Percentiles rank a stretch among this genome's conserved stretches.
Evolutionary conservation across 2,329 filamentous ascomycete genomes (phyloP).

Genomic region (Coniosporium tulheliwenetii): DNA sequence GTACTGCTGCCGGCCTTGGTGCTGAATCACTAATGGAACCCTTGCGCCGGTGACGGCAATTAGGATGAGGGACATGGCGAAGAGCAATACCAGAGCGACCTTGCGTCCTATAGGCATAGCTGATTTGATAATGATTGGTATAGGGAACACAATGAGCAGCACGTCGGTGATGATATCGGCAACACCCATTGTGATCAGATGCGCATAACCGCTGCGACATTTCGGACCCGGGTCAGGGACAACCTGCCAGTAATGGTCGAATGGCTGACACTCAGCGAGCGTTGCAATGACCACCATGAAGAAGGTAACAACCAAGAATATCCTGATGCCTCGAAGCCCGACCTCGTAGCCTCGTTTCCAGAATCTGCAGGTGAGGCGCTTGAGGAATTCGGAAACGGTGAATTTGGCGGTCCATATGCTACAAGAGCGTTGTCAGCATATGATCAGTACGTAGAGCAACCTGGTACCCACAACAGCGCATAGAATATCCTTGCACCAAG

Average conservation of each 20-base stretch:
- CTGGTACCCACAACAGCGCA: conserved; percentile 59
- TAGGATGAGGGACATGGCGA: conserved; percentile 68
- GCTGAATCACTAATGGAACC: conserved; percentile 59
- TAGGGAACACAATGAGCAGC: conserved; percentile 72
- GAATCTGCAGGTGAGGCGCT: conserved; percentile 64
- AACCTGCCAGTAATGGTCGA: conserved; percentile 42
- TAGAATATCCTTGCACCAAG: conserved; percentile 73
- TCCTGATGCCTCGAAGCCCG: conserved; percentile 55
- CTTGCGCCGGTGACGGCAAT: conserved; percentile 69
- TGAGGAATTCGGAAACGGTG: conserved; percentile 82
- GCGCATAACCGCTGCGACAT: conserved; percentile 75
- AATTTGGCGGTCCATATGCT: conserved; percentile 89
- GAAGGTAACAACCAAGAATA: conserved; percentile 65
- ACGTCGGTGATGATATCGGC: conserved; percentile 83
- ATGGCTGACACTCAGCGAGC: conserved; percentile 60
- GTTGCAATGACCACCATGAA: conserved; percentile 66
- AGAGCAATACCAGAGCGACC: conserved; percentile 61
- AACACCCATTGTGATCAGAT: conserved; percentile 78
- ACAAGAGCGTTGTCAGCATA: conserved; percentile 3
- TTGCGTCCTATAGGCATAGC: conserved; percentile 66
- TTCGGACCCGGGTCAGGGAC: conserved; percentile 63
- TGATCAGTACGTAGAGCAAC: conserved; percentile 1
- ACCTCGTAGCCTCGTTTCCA: conserved; percentile 66
- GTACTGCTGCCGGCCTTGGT: conserved; percentile 63
- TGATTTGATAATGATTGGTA: conserved; percentile 72